Base-by-base conservation (phyloP, 208 protist species). In the Kentomonas sorsogonicus region DNA sequence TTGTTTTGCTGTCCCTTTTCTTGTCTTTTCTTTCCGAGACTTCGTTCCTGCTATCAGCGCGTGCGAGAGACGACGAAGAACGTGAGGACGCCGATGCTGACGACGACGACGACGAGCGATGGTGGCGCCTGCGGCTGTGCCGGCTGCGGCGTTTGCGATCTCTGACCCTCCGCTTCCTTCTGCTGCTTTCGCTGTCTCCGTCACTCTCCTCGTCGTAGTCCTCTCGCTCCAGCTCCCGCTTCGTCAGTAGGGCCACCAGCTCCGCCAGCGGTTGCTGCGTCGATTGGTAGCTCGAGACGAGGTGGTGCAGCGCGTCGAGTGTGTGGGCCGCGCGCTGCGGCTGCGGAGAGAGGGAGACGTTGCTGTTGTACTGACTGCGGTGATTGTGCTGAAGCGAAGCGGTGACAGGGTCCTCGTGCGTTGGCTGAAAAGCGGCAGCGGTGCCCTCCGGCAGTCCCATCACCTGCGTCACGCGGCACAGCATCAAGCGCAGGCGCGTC, bases 401-500 rank as follows among this genome's bases (percentile, higher is more conserved):
- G 13, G 27, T 40, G 16, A 44, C 18, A 6, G 27, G 48, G 44
- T 56, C 38, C 16, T 38, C 36, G 23, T 50, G 23, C 25, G 39
- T 47, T n/a, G 43, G 43, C 9, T 56, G n/a, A n/a, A n/a, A n/a
- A n/a, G n/a, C n/a, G n/a, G n/a, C n/a, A n/a, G n/a, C n/a, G n/a
- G n/a, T n/a, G n/a, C n/a, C n/a, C n/a, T n/a, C n/a, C n/a, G n/a
- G n/a, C n/a, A n/a, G n/a, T 29, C 79, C 71, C 72, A 79, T 85
- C 7, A 74, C 67, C 29, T 87, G 63, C 13, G 71, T 81, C 15
- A 92, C 60, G 29, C 79, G 73, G 58, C 87, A 72, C 54, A 95
- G 67, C 83, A 95, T 93, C 38, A 90, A 63, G 9, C 85, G 89
- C 11, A 95, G 73, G 13, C 89, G 82, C 27, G 77, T 89, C 52